Base-by-base conservation (phyloP, 1,284 basidiomycete genomes). In the Cystobasidium sp. region DNA sequence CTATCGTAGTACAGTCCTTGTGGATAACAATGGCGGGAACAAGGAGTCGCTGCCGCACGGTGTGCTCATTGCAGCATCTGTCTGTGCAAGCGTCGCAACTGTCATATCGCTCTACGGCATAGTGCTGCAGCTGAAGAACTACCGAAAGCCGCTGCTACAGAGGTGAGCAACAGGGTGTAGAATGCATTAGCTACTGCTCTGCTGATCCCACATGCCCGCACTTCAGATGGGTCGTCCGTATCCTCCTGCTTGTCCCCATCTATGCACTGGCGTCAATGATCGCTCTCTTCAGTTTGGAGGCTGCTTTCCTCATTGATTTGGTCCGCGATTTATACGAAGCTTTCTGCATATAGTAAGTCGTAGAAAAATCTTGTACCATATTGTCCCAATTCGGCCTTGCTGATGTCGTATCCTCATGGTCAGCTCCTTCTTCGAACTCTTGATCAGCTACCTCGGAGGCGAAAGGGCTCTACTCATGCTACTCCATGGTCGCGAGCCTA, bases 261-360 rank as follows among this genome's bases (percentile, higher is more conserved):
- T 98, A 98, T 82, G 93, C 90, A 0, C 86, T 97, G 24, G 88
- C 95, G 0, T 96, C 93, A 1, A 86, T 96, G 78, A 94, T 97
- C 77, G 94, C 96, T 0, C 86, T 99, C 62, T 95, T 95, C 84
- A 97, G 94, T 0, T 85, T 98, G 68, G 90, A 96, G 80, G 92
- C 93, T 0, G 96, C 96, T 0, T 97, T 98, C 84, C 91, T 97
- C 78, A 97, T 99, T 78, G 96, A 99, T 82, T 92, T 89, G 24
- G 86, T 98, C 74, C 88, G 96, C 52, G 97, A 99, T 82, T 88
- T 99, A 12, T 99, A 99, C 83, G 96, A 99, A 87, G 93, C 92
- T 49, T 64, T 16, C 68, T 69, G 59, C 22, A 75, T 79, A 66
- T 44, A 70, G 76, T 75, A 16, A 18, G 63, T 39, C 20, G 41